Evolutionary conservation across 148 eudicot genomes (phyloP).

Genomic region (Vaccinium macrocarpon): DNA sequence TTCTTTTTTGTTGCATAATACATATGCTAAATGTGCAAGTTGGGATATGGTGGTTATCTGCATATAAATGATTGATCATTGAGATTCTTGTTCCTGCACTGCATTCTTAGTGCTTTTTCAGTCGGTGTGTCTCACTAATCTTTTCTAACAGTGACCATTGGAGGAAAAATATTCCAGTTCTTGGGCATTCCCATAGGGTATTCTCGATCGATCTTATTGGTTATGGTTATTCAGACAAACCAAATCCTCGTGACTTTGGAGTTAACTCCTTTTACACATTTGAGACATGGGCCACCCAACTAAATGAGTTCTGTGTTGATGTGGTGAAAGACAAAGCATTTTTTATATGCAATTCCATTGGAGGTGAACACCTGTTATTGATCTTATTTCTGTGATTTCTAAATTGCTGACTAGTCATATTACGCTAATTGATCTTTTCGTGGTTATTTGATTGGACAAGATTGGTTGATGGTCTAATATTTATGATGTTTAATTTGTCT

Average conservation of each 20-base stretch:
- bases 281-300: constrained; percentile 89
- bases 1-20: neutral
- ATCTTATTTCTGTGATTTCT: neutral
- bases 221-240: constrained; percentile 97
- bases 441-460: neutral
- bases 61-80: neutral
- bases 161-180: constrained; percentile 87
- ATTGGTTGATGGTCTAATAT: neutral
- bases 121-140: constrained; percentile 1
- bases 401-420: too few relatives aligned
- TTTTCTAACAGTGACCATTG: constrained; percentile 75
- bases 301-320: constrained; percentile 82
- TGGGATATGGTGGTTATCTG: neutral
- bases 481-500: neutral
- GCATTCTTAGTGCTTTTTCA: neutral
- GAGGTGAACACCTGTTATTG: constrained; percentile 48
- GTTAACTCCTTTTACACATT: constrained; percentile 68
- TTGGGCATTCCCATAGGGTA: constrained; percentile 75
- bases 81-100: neutral
- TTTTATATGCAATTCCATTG: constrained; percentile 95
- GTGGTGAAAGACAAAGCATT: constrained; percentile 75
- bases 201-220: constrained; percentile 91
- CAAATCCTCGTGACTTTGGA: constrained; percentile 73
- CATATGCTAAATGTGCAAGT: neutral
- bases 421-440: neutral